Conservation (phyloP, 1,284 basidiomycete species). For the Leccinum angustisporum region DNA sequence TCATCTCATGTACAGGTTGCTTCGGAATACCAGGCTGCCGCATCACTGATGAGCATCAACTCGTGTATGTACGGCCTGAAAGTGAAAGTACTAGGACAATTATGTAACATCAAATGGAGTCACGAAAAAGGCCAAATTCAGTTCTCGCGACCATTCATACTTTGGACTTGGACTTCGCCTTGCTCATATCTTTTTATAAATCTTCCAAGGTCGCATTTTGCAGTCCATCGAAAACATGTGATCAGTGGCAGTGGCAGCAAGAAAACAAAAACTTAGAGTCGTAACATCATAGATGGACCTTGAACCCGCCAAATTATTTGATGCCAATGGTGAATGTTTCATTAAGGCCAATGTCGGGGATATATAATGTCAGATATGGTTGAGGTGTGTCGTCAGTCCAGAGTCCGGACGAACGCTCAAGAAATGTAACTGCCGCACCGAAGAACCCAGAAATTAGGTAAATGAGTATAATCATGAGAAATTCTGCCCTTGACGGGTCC, state of each 20-base stretch:
- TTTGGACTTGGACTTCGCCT: neutral
- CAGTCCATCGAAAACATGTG: neutral
- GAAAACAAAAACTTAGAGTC: neutral
- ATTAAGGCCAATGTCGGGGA: no score
- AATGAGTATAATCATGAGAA: constrained; percentile 81
- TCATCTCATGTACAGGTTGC: neutral
- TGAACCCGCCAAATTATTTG: no score
- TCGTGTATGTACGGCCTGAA: no score
- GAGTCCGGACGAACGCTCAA: neutral
- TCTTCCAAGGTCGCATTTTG: neutral
- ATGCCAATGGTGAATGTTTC: no score
- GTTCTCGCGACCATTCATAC: neutral
- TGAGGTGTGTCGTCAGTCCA: constrained; percentile 40
- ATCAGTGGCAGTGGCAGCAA: neutral
- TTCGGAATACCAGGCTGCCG: neutral
- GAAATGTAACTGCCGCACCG: no score
- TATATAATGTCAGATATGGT: no score
- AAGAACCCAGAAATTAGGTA: constrained; percentile 78
- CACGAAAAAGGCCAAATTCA: neutral
- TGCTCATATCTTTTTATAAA: neutral
- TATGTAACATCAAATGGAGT: neutral
- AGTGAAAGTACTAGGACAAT: neutral
- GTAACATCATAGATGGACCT: neutral
- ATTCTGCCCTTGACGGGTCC: constrained; percentile 73
- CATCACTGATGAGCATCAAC: no score